Base-by-base conservation (phyloP, 208 protist genomes). In the Angomonas deanei region DNA sequence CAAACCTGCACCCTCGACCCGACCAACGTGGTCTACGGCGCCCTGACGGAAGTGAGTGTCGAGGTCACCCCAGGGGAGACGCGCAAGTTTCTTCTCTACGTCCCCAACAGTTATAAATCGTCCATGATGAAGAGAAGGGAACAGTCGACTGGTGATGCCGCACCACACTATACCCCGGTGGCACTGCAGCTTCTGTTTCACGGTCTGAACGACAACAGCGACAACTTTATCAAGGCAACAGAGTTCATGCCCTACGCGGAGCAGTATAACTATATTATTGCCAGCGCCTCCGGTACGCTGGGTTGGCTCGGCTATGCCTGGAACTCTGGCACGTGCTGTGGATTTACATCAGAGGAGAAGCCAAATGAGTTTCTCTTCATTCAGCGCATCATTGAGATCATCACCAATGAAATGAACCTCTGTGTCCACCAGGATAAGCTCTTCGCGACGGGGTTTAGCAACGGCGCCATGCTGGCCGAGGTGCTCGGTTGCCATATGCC, bases 371-470 rank as follows among this genome's bases (percentile, higher is more conserved):
- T 91, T 31, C 70, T 42, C 27, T 84, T 91, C 39, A 69, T 74
- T 21, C 52, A 61, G 27, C 33, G 59, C 15, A 58, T 88, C 11
- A 67, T 90, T n/a, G 15, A 61, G 2, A 53, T 64, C 2, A 52
- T 80, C 34, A 48, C 46, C 17, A 28, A 59, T n/a, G 30, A 50
- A 15, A 4, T 30, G 24, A 6, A 6, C 19, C 6, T 77, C 5
- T 82, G 78, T 60, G 61, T 90, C 17, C 66, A 92, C 57, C 17
- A 34, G 5, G 47, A 32, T 10, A 82, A 77, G 54, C 65, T 85
- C 10, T 77, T 83, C 66, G 74, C 83, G 3, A 76, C 80, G 4
- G 86, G 86, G 17, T 90, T 90, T 70, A 93, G 86, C 72, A 93
- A 93, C 55, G 86, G 86, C 3, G 86, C 80, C 11, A 93, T 93